Conservation (phyloP, 179 eudicot genomes). For the Actinidia chinensis region DNA sequence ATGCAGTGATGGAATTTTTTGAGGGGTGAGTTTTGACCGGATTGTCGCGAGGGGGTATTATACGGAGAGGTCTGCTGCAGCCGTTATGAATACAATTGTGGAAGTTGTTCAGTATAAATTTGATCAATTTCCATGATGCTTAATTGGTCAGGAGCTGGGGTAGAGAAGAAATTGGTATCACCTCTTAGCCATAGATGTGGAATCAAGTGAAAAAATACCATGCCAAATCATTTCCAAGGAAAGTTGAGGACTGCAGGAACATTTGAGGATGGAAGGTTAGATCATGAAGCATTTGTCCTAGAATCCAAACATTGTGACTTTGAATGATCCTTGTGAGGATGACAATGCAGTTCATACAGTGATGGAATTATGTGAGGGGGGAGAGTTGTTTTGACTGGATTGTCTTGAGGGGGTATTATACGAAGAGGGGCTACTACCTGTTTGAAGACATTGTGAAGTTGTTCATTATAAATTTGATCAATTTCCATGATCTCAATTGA, state of each 20-base stretch:
- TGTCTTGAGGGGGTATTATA: constrained; percentile 84
- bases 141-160: constrained; percentile 62
- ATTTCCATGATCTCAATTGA: neutral
- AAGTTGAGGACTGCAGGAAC: constrained; percentile 76
- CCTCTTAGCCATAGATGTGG: constrained; percentile 58
- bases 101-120: constrained; percentile 67
- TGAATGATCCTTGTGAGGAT: constrained; percentile 72
- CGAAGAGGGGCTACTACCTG: constrained; percentile 79
- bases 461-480: constrained; percentile 47
- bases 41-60: constrained; percentile 88
- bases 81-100: constrained; percentile 63
- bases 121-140: neutral
- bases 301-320: constrained; percentile 65
- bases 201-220: constrained; percentile 51
- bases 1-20: constrained; percentile 80
- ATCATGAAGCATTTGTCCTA: constrained; percentile 74
- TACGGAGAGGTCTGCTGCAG: constrained; percentile 85
- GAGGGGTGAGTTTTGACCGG: constrained; percentile 85
- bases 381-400: constrained; percentile 76
- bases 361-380: constrained; percentile 85
- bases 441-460: constrained; percentile 66
- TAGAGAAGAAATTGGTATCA: constrained; percentile 81
- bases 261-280: constrained; percentile 78
- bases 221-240: constrained; percentile 72
- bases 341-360: constrained; percentile 77